Evolutionary conservation across 768 basidiomycete species (phyloP).

Genomic region (Mycena rebaudengoi): DNA sequence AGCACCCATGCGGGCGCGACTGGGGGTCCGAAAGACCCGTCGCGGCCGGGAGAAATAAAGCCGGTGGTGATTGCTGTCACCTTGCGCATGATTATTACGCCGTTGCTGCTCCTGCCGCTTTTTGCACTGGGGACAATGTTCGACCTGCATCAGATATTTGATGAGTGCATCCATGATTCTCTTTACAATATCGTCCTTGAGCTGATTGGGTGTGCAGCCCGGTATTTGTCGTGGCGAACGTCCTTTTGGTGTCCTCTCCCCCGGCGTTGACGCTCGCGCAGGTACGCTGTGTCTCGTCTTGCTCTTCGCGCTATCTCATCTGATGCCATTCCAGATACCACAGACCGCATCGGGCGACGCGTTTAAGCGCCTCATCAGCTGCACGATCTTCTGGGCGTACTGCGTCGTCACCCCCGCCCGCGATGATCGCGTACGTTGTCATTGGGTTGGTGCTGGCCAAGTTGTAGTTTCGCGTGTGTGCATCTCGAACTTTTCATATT

Average conservation of each 20-base stretch:
- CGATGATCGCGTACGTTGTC: slow-evolving; percentile 82
- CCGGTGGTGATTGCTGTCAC: slow-evolving; percentile 87
- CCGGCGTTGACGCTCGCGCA: slow-evolving; percentile 69
- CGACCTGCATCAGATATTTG: slow-evolving; percentile 69
- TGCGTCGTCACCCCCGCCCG: slow-evolving; percentile 87
- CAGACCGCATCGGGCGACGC: slow-evolving; percentile 85
- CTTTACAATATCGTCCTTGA: slow-evolving; percentile 5
- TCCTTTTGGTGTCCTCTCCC: slow-evolving; percentile 83
- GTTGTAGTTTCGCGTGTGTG: too few species aligned
- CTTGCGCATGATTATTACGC: slow-evolving; percentile 88
- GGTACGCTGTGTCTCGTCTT: slow-evolving; percentile 44
- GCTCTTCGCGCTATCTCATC: slow-evolving; percentile 1
- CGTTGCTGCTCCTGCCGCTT: slow-evolving; percentile 78
- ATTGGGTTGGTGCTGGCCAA: slow-evolving; percentile 72
- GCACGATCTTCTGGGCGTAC: slow-evolving; percentile 95
- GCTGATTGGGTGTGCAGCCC: slow-evolving; percentile 57
- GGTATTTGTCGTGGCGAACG: slow-evolving; percentile 86
- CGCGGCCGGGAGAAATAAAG: slow-evolving; percentile 72
- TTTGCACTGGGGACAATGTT: slow-evolving; percentile 69
- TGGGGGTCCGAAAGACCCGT: slow-evolving; percentile 10
- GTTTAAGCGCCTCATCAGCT: slow-evolving; percentile 89
- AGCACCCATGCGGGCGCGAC: slow-evolving; percentile 14
- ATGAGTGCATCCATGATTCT: slow-evolving; percentile 74
- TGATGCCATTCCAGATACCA: too few species aligned
- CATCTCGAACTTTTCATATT: too few species aligned